phyloP scores from a whole-genome alignment of 441 rosid species.

The Hura crepitans region DNA sequence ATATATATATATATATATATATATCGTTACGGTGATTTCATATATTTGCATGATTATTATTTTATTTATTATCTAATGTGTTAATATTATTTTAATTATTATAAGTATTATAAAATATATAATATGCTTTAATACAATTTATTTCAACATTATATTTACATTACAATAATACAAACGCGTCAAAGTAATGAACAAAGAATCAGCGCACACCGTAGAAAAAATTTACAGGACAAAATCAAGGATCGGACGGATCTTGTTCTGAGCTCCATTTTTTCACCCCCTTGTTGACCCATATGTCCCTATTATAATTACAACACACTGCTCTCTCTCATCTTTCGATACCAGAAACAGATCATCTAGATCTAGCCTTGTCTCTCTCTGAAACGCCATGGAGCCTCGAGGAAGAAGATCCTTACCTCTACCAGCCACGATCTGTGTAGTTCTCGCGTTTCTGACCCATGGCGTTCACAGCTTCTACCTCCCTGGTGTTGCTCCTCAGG shows the following conservation, averaged over 20 bases:
- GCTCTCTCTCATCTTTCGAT: too few species aligned
- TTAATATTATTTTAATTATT: too few species aligned
- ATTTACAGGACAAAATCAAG: neutral
- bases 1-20: too few species aligned
- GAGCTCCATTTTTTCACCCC: neutral
- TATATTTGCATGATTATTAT: too few species aligned
- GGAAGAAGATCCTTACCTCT: slow-evolving; percentile 23
- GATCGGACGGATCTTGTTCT: slow-evolving; percentile 7
- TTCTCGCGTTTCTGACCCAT: slow-evolving; percentile 37
- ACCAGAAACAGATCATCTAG: neutral
- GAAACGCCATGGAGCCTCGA: slow-evolving; percentile 40
- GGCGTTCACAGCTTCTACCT: slow-evolving; percentile 71
- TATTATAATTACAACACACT: neutral
- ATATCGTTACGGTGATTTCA: too few species aligned
- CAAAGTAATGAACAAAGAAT: neutral
- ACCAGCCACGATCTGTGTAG: slow-evolving; percentile 24
- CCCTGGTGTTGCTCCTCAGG: slow-evolving; percentile 93
- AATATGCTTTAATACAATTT: too few species aligned
- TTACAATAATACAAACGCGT: too few species aligned
- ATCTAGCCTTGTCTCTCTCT: neutral
- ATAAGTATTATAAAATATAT: too few species aligned
- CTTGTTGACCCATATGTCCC: slow-evolving; percentile 8
- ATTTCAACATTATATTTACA: too few species aligned
- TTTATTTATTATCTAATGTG: too few species aligned
- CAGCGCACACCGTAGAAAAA: neutral